A percentile compares a stretch with the other conserved stretches of the same genome.
Evolutionary conservation across 2,329 filamentous ascomycete species (phyloP).

Genomic region (Claviceps fusiformis): DNA sequence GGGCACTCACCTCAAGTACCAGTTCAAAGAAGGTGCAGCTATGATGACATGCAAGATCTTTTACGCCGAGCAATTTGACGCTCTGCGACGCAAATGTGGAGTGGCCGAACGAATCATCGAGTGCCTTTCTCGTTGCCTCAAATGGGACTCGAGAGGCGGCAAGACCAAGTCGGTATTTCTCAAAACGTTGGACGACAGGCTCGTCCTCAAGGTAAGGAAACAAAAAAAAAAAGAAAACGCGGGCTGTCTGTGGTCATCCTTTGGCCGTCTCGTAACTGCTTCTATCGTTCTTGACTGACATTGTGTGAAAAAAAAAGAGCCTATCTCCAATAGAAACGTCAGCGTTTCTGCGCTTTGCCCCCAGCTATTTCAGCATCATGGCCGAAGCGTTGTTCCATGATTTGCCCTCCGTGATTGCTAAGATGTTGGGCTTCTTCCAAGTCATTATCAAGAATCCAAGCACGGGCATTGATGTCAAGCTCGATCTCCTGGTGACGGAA

Average conservation of each 20-base stretch:
- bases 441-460: slow-evolving; percentile 90
- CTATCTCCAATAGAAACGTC: slow-evolving; percentile 84
- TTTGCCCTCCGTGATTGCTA: slow-evolving; percentile 89
- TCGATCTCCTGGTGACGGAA: slow-evolving; percentile 90
- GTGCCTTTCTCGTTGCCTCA: slow-evolving; percentile 84
- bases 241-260: background rate
- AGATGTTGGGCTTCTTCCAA: slow-evolving; percentile 98
- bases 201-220: slow-evolving; percentile 59
- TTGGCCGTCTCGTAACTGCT: background rate
- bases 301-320: slow-evolving; percentile 32
- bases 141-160: slow-evolving; percentile 96
- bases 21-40: slow-evolving; percentile 86
- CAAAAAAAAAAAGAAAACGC: too few relatives aligned
- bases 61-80: slow-evolving; percentile 96
- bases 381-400: slow-evolving; percentile 91
- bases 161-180: slow-evolving; percentile 97
- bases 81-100: slow-evolving; percentile 80
- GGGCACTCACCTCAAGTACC: slow-evolving; percentile 89
- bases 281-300: slow-evolving; percentile 7
- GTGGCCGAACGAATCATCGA: slow-evolving; percentile 90
- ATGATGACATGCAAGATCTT: slow-evolving; percentile 98
- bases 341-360: slow-evolving; percentile 88
- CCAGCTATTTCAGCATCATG: slow-evolving; percentile 96
- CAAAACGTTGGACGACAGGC: slow-evolving; percentile 87
- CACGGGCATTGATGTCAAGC: slow-evolving; percentile 86